Percentiles rank a stretch among this genome's conserved stretches.
Evolutionary conservation across 805 yeast species (phyloP).

Genomic region (Starmerella powellii): DNA sequence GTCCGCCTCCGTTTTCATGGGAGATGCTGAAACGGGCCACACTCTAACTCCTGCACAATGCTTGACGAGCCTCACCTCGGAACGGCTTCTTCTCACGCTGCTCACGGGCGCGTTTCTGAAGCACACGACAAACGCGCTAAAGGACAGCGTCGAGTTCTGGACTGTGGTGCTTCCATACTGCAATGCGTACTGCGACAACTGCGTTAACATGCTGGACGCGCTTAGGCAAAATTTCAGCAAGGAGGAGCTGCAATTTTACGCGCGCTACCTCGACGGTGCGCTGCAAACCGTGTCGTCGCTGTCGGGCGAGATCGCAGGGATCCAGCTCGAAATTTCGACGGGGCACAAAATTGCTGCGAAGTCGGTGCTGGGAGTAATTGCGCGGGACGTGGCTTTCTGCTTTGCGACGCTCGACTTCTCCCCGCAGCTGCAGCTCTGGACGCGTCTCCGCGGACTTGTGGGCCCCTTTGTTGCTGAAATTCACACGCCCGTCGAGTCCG

Average conservation of each 20-base stretch:
- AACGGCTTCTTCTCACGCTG: too few species aligned
- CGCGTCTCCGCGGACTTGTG: background rate
- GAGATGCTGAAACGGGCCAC: too few species aligned
- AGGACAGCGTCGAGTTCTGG: too few species aligned
- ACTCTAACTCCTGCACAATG: too few species aligned
- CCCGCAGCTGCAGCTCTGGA: background rate
- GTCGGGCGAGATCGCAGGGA: background rate
- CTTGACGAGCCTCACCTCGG: too few species aligned
- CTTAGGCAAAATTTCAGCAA: too few species aligned
- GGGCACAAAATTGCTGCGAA: background rate
- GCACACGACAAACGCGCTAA: too few species aligned
- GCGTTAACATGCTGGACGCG: too few species aligned
- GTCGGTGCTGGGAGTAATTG: conserved; percentile 1
- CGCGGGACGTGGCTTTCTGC: background rate
- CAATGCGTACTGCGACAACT: too few species aligned
- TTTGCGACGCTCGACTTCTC: background rate
- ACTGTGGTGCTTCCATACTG: too few species aligned
- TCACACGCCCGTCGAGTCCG: background rate
- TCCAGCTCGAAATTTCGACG: background rate
- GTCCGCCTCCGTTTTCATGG: too few species aligned
- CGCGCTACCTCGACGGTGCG: background rate
- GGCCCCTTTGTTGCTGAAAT: background rate
- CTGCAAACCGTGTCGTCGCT: background rate
- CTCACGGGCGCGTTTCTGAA: too few species aligned
- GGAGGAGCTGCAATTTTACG: background rate